phyloP scores from a whole-genome alignment of 1,139 yeast genomes.

The Geotrichum histeridarum region DNA sequence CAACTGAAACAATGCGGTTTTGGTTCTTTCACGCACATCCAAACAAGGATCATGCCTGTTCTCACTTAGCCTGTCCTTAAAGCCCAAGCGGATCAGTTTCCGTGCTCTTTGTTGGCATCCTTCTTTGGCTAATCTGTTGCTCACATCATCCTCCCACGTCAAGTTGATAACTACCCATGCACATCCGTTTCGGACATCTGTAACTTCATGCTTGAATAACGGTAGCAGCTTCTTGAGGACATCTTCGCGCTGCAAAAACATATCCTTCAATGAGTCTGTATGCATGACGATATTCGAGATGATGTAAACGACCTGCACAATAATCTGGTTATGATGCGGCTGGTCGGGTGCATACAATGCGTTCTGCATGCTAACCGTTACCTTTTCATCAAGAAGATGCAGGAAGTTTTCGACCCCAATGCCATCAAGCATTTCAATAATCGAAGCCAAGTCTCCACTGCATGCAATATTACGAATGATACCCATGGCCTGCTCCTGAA shows the following conservation, averaged over 20 bases:
- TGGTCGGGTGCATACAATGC: conserved; percentile 13
- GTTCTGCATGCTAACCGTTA: conserved; percentile 16
- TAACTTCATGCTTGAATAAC: conserved; percentile 37
- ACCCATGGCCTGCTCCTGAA: conserved; percentile 65
- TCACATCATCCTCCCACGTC: conserved; percentile 45
- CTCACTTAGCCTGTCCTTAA: conserved; percentile 37
- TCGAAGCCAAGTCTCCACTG: conserved; percentile 50
- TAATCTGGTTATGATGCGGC: conserved; percentile 28
- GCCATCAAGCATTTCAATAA: conserved; percentile 40
- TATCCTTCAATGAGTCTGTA: conserved; percentile 45
- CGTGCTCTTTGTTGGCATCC: conserved; percentile 10
- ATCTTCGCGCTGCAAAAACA: conserved; percentile 42
- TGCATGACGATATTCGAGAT: conserved; percentile 57
- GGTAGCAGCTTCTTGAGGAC: conserved; percentile 41
- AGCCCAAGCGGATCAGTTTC: conserved; percentile 40
- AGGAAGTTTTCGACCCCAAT: conserved; percentile 35
- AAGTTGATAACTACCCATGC: conserved; percentile 57
- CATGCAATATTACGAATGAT: conserved; percentile 72
- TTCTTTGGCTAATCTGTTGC: conserved; percentile 12
- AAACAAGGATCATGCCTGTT: conserved; percentile 36
- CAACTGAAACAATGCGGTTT: conserved; percentile 43
- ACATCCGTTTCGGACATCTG: conserved; percentile 49
- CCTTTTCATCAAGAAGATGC: conserved; percentile 28
- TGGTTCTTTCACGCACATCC: conserved; percentile 48
- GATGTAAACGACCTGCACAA: conserved; percentile 48